Evolutionary conservation across 106 monocot genomes (phyloP), one percentile per base, ranked within the genome.

Genomic region (Alisma plantagoaquatica): DNA sequence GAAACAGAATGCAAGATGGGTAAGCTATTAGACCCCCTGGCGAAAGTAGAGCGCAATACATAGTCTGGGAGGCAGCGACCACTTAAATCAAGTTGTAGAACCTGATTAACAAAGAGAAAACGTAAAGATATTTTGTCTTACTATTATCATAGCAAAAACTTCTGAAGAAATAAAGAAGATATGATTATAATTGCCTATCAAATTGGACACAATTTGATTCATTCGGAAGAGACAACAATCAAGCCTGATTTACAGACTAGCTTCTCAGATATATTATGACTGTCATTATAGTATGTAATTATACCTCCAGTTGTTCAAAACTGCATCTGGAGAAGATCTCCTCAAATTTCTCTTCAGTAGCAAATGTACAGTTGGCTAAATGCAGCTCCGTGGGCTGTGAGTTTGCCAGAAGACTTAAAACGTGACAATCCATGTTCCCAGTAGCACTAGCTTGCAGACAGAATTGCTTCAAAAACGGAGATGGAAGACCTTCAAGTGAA

Each of bases 51-150:
- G 31, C 28, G 50, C 60, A 94, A 23, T n/a, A 80, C 60, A 62
- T 66, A 72, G 54, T 94, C 93, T 60, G 82, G 74, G 60, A 94
- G 21, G 55, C 93, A 80, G 38, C 87, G 71, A 0, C 87, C 93
- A 61, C 71, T 75, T 10, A 80, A 29, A 41, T 87, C 70, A 33
- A 94, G 87, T 20, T 84, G 64, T 15, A 87, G 24, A 31, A 73
- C 72, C 92, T 93, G 73, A 16, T 17, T 7, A 17, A 15, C 42
- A 59, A 17, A 46, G n/a, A 46, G 19, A 46, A n/a, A n/a, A 49
- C 25, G 21, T 49, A 18, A 17, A 49, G 16, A 49, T 49, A 23
- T 12, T 49, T 23, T 19, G 3, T 11, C 20, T 22, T 49, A 38
- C 19, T 44, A 29, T 46, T 10, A 6, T 7, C 29, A 55, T 15